phyloP scores from a whole-genome alignment of 306 rosid genomes.

The Dryas drummondii region DNA sequence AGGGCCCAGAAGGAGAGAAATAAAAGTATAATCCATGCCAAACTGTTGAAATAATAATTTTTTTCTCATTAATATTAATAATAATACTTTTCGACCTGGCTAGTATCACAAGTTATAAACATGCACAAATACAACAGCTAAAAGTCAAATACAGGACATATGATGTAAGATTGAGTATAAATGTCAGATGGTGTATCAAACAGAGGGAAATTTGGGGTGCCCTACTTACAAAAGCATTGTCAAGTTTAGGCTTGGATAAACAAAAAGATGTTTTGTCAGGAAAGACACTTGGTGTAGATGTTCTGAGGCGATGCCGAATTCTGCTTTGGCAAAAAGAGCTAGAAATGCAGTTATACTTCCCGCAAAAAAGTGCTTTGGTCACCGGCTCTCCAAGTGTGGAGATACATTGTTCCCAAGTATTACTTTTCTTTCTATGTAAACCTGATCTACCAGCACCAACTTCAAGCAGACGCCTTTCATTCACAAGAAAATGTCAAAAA shows the following conservation, averaged over 20 bases:
- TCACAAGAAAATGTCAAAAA: conserved; percentile 1
- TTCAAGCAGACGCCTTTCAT: conserved; percentile 39
- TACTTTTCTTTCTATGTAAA: conserved; percentile 41
- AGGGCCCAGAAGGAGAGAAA: neutral
- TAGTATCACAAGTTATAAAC: neutral
- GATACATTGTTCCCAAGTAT: conserved; percentile 39
- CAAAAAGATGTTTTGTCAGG: conserved; percentile 51
- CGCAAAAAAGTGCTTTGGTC: conserved; percentile 24
- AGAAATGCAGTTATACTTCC: conserved; percentile 41
- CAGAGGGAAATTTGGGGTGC: conserved; percentile 8
- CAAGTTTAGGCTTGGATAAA: conserved; percentile 36
- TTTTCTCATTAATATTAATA: neutral
- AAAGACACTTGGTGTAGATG: conserved; percentile 47
- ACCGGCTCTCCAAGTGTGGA: conserved; percentile 41
- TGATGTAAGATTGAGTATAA: neutral
- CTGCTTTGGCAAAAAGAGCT: conserved; percentile 50
- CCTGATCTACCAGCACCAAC: conserved; percentile 40
- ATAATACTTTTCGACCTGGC: neutral
- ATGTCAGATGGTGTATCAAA: neutral
- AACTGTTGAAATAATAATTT: neutral
- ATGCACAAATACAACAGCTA: neutral
- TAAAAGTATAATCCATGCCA: neutral
- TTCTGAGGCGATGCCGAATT: conserved; percentile 28
- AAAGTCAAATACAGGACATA: neutral
- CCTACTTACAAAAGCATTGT: conserved; percentile 49